phyloP scores from a whole-genome alignment of 2,329 filamentous ascomycete species.

The Fusarium irregulare region DNA sequence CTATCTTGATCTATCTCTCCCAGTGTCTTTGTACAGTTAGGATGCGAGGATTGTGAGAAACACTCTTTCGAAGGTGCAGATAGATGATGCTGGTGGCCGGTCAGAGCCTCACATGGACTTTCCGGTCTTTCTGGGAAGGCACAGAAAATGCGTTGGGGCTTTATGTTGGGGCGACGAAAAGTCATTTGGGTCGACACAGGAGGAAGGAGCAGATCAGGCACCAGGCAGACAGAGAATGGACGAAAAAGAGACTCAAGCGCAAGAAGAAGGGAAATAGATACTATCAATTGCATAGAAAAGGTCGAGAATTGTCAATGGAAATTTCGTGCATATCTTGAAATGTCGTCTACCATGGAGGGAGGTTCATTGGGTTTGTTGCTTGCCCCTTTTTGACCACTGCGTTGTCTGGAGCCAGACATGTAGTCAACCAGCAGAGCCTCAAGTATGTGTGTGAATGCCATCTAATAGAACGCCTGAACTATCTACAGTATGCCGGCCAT shows the following conservation, averaged over 20 bases:
- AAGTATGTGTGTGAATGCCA: not conserved
- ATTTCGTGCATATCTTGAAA: not conserved
- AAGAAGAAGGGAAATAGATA: not conserved
- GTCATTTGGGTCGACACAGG: not conserved
- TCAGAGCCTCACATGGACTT: too few relatives aligned
- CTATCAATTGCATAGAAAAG: not conserved
- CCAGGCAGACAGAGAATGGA: not conserved
- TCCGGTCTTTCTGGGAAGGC: not conserved
- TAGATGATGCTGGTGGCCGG: too few relatives aligned
- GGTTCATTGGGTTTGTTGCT: not conserved
- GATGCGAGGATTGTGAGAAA: not conserved
- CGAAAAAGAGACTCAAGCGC: not conserved
- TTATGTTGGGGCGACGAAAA: not conserved
- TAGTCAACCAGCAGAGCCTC: not conserved
- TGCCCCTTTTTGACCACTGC: not conserved
- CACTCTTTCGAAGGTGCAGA: not conserved
- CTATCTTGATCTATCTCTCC: not conserved
- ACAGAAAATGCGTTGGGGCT: not conserved
- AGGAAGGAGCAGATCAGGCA: not conserved
- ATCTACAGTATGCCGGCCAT: not conserved
- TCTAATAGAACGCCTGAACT: not conserved
- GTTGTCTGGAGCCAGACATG: not conserved
- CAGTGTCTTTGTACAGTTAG: not conserved
- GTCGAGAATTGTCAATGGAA: not conserved
- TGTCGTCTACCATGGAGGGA: rapidly evolving